Evolutionary conservation across 805 yeast species (phyloP).

Genomic region (Saccharomycopsis fermentans): DNA sequence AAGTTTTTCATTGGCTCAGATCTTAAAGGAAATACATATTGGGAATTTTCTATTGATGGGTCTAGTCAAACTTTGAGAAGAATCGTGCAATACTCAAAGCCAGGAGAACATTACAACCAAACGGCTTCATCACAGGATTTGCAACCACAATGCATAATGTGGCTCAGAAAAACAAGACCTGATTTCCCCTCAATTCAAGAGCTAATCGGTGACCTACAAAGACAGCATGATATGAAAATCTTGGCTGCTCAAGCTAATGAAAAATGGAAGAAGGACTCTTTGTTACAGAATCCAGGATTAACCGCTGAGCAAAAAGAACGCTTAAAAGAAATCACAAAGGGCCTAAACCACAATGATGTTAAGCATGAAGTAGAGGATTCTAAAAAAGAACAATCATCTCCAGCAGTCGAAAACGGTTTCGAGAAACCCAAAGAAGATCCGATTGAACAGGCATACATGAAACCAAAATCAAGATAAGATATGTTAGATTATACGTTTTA

Average conservation of each 20-base stretch:
- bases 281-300: slow-evolving; percentile 14
- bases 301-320: slow-evolving; percentile 7
- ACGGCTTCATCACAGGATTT: slow-evolving; percentile 39
- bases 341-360: slow-evolving; percentile 2
- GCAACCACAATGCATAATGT: slow-evolving; percentile 69
- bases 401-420: neutral
- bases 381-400: neutral
- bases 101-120: slow-evolving; percentile 35
- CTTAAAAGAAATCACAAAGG: slow-evolving; percentile 6
- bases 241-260: slow-evolving; percentile 23
- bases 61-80: slow-evolving; percentile 45
- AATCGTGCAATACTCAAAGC: slow-evolving; percentile 46
- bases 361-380: neutral
- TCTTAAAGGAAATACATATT: slow-evolving; percentile 73
- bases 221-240: slow-evolving; percentile 42
- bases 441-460: slow-evolving; percentile 30
- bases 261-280: slow-evolving; percentile 21
- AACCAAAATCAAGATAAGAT: slow-evolving; percentile 25
- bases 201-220: slow-evolving; percentile 42
- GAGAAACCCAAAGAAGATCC: slow-evolving; percentile 22
- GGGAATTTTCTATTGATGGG: slow-evolving; percentile 62
- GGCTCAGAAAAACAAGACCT: slow-evolving; percentile 60
- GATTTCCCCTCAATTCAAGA: slow-evolving; percentile 56
- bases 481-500: neutral
- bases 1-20: slow-evolving; percentile 65